Conservation (phyloP, 805 yeast genomes). For the Kregervanrija delftensis region DNA sequence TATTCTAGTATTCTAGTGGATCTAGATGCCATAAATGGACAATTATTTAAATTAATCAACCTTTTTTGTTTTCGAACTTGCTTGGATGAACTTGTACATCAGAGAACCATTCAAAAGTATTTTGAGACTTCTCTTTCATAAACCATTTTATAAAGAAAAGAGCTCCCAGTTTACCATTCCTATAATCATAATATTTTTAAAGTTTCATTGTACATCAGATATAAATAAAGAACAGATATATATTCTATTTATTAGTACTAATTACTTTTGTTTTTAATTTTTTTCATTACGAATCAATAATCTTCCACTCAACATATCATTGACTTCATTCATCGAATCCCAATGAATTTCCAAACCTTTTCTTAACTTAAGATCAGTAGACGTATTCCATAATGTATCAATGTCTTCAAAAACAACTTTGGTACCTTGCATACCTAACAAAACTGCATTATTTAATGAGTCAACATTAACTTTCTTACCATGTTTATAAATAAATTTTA, state of each 20-base stretch:
- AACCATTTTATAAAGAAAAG: too few relatives aligned
- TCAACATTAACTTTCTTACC: conserved; percentile 35
- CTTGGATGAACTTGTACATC: too few relatives aligned
- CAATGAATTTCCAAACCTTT: conserved; percentile 68
- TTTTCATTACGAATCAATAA: conserved; percentile 35
- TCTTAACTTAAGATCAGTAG: conserved; percentile 55
- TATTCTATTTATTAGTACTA: background rate
- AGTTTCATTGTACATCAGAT: too few relatives aligned
- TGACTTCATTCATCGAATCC: conserved; percentile 50
- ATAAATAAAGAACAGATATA: too few relatives aligned
- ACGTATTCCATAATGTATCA: conserved; percentile 48
- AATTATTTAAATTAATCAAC: too few relatives aligned
- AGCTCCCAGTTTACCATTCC: too few relatives aligned
- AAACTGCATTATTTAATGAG: conserved; percentile 46
- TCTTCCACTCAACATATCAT: conserved; percentile 71
- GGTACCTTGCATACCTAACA: conserved; percentile 68
- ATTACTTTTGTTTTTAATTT: conserved; percentile 13
- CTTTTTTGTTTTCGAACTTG: too few relatives aligned
- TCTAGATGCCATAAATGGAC: too few relatives aligned
- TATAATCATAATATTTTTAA: too few relatives aligned
- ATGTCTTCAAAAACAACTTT: conserved; percentile 52
- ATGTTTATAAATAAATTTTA: conserved; percentile 45
- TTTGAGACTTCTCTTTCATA: too few relatives aligned
- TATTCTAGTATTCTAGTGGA: too few relatives aligned
- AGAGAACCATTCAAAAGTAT: too few relatives aligned